These are phyloP conservation scores for Echites panduratus DNA, from an alignment of 257 asterid genomes.

Conservation along the genomic window DNA sequence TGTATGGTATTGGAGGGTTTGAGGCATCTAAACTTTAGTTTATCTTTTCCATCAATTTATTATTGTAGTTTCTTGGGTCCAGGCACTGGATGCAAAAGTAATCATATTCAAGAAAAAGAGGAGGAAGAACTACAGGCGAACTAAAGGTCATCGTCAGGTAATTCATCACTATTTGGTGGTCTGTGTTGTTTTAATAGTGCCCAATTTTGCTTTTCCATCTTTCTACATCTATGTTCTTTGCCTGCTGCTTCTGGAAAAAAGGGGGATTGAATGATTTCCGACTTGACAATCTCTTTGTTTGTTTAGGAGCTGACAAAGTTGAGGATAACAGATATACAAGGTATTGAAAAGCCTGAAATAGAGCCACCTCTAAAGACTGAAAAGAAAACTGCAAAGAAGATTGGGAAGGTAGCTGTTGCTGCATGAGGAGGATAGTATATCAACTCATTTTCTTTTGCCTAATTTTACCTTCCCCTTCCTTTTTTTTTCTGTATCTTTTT, in stretches of 20 bases:
- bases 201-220: background rate
- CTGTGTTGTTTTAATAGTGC: background rate
- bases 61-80: constrained; percentile 13
- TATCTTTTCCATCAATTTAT: background rate
- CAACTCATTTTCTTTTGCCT: background rate
- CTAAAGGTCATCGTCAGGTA: constrained; percentile 93
- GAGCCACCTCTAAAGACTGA: constrained; percentile 31
- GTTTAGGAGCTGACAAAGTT: constrained; percentile 80
- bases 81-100: constrained; percentile 96
- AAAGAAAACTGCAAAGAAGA: constrained; percentile 35
- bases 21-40: background rate
- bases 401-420: constrained; percentile 37
- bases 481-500: background rate
- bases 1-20: background rate
- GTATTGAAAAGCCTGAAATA: constrained; percentile 60
- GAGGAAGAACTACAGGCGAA: constrained; percentile 92
- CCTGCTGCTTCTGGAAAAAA: background rate
- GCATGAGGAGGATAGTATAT: constrained; percentile 27
- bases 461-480: background rate
- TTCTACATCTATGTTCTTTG: constrained; percentile 1
- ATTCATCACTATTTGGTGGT: background rate
- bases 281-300: background rate
- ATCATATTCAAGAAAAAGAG: constrained; percentile 93
- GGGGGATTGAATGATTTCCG: background rate
- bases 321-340: constrained; percentile 77